These are phyloP conservation scores for Botrytis squamosa DNA, from an alignment of 2,329 filamentous ascomycete genomes.

Conservation along the genomic window DNA sequence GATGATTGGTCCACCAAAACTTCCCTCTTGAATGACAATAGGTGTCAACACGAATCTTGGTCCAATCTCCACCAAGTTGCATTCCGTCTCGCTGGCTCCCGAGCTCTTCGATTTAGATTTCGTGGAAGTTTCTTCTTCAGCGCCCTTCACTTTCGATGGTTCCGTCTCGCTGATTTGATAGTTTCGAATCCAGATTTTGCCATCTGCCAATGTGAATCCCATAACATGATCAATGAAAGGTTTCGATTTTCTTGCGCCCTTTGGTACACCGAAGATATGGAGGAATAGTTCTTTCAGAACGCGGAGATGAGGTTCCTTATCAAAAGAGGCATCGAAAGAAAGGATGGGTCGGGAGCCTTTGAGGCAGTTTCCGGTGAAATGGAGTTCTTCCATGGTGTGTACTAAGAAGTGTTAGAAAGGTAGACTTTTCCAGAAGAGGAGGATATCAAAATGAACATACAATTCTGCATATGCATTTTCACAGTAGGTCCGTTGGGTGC, in stretches of 20 bases:
- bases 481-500: conserved; percentile 65
- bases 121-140: conserved; percentile 39
- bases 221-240: conserved; percentile 96
- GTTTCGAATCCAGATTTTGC: conserved; percentile 93
- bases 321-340: conserved; percentile 87
- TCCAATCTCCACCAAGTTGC: conserved; percentile 88
- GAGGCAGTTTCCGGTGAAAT: conserved; percentile 95
- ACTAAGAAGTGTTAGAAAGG: conserved; percentile 49
- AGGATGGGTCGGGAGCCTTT: conserved; percentile 90
- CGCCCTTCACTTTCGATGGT: conserved; percentile 46
- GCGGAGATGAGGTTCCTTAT: conserved; percentile 73
- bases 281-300: conserved; percentile 87
- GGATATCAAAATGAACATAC: conserved; percentile 42
- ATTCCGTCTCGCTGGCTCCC: conserved; percentile 62
- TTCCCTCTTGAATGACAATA: conserved; percentile 91
- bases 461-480: conserved; percentile 75
- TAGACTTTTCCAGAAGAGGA: neutral
- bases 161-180: conserved; percentile 91
- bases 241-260: conserved; percentile 84
- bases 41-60: conserved; percentile 91
- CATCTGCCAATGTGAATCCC: conserved; percentile 85
- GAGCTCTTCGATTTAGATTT: conserved; percentile 46
- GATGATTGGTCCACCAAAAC: conserved; percentile 93
- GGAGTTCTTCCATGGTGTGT: conserved; percentile 94
- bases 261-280: conserved; percentile 89